Percentiles rank a stretch among this genome's conserved stretches.
Evolutionary conservation across 2,329 filamentous ascomycete genomes (phyloP).

Genomic region (Raffaelea ambrosiae): DNA sequence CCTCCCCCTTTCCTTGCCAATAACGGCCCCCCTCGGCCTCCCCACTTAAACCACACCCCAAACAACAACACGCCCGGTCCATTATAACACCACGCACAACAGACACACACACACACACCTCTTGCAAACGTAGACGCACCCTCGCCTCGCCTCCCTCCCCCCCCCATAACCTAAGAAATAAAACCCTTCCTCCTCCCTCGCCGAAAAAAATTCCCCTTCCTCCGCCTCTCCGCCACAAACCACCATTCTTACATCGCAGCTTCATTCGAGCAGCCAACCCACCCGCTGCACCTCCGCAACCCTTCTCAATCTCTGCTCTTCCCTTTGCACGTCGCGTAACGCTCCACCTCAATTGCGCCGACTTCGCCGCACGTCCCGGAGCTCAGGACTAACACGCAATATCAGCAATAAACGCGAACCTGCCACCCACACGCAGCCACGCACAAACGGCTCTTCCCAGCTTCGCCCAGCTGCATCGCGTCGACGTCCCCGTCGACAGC

Average conservation of each 20-base stretch:
- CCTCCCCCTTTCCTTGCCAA: conserved; percentile 9
- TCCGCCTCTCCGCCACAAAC: neutral
- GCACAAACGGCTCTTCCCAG: neutral
- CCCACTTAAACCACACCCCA: conserved; percentile 12
- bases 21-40: conserved; percentile 6
- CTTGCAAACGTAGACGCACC: neutral
- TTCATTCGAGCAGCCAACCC: neutral
- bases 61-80: conserved; percentile 5
- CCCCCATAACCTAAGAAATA: conserved; percentile 1
- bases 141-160: neutral
- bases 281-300: neutral
- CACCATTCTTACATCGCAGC: neutral
- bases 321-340: neutral
- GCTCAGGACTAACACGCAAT: neutral
- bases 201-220: neutral
- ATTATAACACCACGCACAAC: conserved; percentile 6
- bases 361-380: neutral
- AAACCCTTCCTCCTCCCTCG: neutral
- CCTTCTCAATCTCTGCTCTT: neutral
- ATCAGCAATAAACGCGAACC: neutral
- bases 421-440: neutral
- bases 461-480: neutral
- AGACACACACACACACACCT: too few species aligned
- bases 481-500: neutral
- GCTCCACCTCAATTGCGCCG: conserved; percentile 3